These are phyloP conservation scores for Lentinus polychrous DNA, from an alignment of 1,284 basidiomycete species.

Conservation along the genomic window DNA sequence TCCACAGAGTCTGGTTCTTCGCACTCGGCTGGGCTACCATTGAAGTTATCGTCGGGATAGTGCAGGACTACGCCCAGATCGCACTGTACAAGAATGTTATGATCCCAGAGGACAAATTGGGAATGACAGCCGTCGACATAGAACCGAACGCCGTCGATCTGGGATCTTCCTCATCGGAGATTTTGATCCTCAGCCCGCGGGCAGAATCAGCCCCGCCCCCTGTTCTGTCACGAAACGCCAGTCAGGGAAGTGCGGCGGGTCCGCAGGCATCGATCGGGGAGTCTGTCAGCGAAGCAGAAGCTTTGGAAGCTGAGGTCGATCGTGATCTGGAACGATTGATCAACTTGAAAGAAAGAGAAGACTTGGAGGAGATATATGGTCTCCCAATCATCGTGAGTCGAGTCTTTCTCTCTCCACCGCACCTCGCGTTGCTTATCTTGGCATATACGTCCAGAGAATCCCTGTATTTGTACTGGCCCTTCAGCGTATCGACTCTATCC, in stretches of 20 bases:
- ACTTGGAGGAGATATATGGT: constrained; percentile 70
- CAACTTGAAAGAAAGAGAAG: constrained; percentile 55
- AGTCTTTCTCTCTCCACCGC: neutral
- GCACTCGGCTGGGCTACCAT: constrained; percentile 64
- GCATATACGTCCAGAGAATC: constrained; percentile 40
- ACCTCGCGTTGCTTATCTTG: neutral
- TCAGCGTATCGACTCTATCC: constrained; percentile 62
- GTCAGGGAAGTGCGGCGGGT: constrained; percentile 2
- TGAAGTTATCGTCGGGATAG: constrained; percentile 54
- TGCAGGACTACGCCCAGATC: constrained; percentile 64
- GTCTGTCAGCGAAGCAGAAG: constrained; percentile 23
- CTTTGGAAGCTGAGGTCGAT: constrained; percentile 38
- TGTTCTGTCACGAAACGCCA: constrained; percentile 4
- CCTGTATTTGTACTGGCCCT: constrained; percentile 71
- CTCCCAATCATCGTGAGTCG: constrained; percentile 60
- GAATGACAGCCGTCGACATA: constrained; percentile 27
- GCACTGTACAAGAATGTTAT: constrained; percentile 60
- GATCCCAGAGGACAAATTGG: constrained; percentile 35
- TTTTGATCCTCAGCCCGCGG: constrained; percentile 21
- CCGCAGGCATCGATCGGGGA: neutral
- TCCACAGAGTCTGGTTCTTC: constrained; percentile 66
- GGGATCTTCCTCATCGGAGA: constrained; percentile 13
- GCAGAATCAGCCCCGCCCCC: constrained; percentile 1
- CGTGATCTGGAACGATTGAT: constrained; percentile 58
- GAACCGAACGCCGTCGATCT: constrained; percentile 13